A percentile compares a stretch with the other conserved stretches of the same genome.
These are phyloP conservation scores for Trichoderma koningiopsis DNA, from an alignment of 2,329 filamentous ascomycete species.

Conservation along the genomic window DNA sequence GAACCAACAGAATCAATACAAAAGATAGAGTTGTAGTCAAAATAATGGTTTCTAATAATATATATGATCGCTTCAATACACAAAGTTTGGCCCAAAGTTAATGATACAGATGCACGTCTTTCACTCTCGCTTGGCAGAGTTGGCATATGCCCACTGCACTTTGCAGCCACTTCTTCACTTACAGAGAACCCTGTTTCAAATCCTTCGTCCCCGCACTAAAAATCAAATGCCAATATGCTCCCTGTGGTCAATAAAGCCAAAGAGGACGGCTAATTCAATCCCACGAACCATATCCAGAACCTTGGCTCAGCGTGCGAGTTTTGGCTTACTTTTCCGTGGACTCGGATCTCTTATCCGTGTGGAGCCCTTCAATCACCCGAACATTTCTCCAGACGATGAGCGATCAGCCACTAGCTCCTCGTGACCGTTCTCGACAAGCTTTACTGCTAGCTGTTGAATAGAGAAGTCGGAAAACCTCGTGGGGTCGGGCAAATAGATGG, in stretches of 20 bases:
- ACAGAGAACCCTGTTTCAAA: background rate
- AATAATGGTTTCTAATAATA: background rate
- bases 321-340: conserved; percentile 13
- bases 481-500: background rate
- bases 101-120: background rate
- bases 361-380: conserved; percentile 8
- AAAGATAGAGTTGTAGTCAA: background rate
- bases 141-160: background rate
- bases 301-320: background rate
- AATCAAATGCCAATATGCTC: background rate
- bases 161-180: background rate
- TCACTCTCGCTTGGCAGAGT: background rate
- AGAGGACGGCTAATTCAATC: background rate
- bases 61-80: background rate
- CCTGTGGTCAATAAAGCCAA: background rate
- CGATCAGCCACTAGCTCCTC: conserved; percentile 8
- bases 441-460: background rate
- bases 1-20: background rate
- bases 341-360: conserved; percentile 17
- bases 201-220: background rate
- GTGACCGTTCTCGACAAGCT: background rate
- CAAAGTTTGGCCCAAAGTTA: background rate
- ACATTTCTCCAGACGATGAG: conserved; percentile 18
- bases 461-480: conserved; percentile 11
- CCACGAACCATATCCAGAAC: background rate